phyloP scores from a whole-genome alignment of 495 filamentous ascomycete genomes.

The Pseudevernia furfuracea region DNA sequence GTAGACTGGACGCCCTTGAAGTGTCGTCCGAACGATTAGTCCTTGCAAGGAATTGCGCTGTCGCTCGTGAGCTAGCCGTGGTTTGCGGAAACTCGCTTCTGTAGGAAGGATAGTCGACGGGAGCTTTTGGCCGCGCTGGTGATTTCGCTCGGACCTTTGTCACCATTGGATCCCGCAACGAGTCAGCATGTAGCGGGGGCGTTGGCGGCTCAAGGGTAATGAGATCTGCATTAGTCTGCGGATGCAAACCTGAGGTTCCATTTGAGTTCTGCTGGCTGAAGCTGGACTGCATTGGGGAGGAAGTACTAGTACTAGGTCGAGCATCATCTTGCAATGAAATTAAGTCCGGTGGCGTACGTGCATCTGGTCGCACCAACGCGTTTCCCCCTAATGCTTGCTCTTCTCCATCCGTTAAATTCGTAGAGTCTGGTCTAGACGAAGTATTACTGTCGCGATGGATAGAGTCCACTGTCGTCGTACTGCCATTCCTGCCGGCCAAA shows the following conservation, averaged over 20 bases:
- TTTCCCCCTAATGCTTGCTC: constrained; percentile 16
- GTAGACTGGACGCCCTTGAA: constrained; percentile 16
- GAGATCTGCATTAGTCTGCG: constrained; percentile 21
- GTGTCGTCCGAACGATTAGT: constrained; percentile 18
- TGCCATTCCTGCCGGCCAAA: constrained; percentile 21
- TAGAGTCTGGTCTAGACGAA: constrained; percentile 22
- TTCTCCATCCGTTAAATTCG: constrained; percentile 14
- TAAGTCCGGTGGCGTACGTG: constrained; percentile 17
- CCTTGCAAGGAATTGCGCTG: constrained; percentile 24
- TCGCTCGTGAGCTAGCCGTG: constrained; percentile 22
- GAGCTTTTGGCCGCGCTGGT: constrained; percentile 19
- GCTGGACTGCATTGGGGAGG: neutral
- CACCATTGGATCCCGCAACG: constrained; percentile 7
- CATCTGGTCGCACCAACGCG: constrained; percentile 14
- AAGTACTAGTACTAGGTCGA: constrained; percentile 15
- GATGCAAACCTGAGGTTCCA: neutral
- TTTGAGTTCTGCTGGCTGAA: constrained; percentile 6
- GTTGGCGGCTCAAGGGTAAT: constrained; percentile 20
- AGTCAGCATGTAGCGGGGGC: constrained; percentile 13
- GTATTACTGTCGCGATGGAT: constrained; percentile 19
- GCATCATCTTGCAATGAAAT: constrained; percentile 7
- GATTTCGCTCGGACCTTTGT: constrained; percentile 14
- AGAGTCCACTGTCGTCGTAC: constrained; percentile 23
- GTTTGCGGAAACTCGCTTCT: constrained; percentile 28
- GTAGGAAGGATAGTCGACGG: constrained; percentile 28